Conservation (phyloP, 306 rosid genomes). For the Cucumis hystrix region DNA sequence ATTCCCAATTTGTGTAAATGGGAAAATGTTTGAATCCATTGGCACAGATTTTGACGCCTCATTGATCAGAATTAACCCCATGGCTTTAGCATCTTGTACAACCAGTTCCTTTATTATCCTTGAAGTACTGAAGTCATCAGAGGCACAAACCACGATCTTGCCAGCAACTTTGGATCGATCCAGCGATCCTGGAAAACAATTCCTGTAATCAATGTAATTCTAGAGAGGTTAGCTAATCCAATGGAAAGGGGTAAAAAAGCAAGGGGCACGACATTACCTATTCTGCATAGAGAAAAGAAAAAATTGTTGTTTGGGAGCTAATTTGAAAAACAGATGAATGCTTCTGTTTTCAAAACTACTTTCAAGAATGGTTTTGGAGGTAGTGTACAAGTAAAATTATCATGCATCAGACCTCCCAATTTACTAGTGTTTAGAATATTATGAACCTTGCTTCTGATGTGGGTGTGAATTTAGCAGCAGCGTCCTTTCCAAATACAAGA, state of each 20-base stretch:
- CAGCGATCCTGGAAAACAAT: constrained; percentile 80
- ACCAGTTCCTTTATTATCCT: constrained; percentile 63
- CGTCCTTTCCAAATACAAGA: constrained; percentile 57
- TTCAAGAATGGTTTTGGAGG: background rate
- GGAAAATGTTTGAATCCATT: constrained; percentile 61
- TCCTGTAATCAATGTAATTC: constrained; percentile 28
- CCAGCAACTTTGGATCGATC: constrained; percentile 54
- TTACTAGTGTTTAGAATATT: background rate
- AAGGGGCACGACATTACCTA: background rate
- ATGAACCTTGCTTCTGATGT: constrained; percentile 75
- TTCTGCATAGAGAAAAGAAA: background rate
- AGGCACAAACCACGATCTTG: constrained; percentile 57
- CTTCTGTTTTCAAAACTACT: background rate
- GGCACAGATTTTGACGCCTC: constrained; percentile 38
- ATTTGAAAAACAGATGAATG: background rate
- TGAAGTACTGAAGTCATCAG: constrained; percentile 35
- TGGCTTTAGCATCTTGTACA: constrained; percentile 66
- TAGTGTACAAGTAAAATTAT: background rate
- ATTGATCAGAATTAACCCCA: constrained; percentile 52
- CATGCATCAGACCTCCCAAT: background rate
- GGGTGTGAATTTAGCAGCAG: constrained; percentile 54
- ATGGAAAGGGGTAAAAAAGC: background rate
- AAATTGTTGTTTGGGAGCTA: background rate
- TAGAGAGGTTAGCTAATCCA: background rate
- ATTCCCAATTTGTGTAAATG: constrained; percentile 47